A percentile compares a stretch with the other conserved stretches of the same genome.
Evolutionary conservation across 208 protist species (phyloP).

Genomic region (Acanthamoeba lenticulata): DNA sequence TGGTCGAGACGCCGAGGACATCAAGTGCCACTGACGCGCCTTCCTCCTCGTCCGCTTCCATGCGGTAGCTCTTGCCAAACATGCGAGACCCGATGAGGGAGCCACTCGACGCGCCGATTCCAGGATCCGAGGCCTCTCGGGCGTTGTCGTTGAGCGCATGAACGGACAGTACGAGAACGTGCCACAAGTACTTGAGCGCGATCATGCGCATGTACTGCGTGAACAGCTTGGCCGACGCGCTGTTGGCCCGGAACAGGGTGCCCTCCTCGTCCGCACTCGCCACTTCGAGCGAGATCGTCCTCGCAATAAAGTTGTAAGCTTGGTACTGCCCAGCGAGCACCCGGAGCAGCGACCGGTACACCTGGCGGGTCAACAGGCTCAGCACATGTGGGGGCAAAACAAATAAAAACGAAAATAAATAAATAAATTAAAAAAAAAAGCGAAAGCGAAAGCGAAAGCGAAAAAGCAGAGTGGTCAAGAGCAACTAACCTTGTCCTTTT

Average conservation of each 20-base stretch:
- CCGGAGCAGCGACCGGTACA: background rate
- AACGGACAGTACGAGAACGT: background rate
- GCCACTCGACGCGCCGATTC: no score
- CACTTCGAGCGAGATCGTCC: background rate
- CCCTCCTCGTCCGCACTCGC: background rate
- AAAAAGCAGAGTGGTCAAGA: no score
- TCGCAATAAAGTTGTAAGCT: background rate
- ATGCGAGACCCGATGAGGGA: background rate
- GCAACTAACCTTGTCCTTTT: background rate
- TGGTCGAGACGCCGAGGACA: background rate
- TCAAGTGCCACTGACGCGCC: background rate
- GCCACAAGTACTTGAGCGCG: background rate
- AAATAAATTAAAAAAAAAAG: no score
- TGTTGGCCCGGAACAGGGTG: slow-evolving; percentile 28
- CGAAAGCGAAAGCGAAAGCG: no score
- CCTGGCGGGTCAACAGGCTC: no score
- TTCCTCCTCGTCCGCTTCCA: background rate
- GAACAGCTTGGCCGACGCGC: background rate
- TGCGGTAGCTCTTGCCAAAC: background rate
- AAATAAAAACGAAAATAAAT: no score
- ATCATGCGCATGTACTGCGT: background rate
- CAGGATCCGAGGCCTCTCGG: no score
- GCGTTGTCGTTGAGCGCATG: slow-evolving; percentile 22
- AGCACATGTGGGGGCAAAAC: no score
- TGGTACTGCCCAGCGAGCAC: background rate